Percentiles rank a stretch among this genome's conserved stretches.
Conservation (phyloP, 805 yeast species). For the Wickerhamomyces chaumierensis region DNA sequence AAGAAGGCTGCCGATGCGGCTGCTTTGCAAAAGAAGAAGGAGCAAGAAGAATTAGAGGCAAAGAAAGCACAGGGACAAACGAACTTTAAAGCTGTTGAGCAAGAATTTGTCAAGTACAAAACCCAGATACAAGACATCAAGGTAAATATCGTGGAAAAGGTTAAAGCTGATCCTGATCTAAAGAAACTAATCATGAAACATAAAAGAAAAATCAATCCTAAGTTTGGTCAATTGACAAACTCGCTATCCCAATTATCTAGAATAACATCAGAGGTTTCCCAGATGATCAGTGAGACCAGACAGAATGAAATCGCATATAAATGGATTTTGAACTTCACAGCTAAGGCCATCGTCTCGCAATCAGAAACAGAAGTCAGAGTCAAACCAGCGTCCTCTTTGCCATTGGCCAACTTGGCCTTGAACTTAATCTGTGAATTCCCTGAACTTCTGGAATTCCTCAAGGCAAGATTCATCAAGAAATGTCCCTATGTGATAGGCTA, state of each 20-base stretch:
- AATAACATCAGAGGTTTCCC: constrained; percentile 39
- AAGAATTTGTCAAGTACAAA: constrained; percentile 35
- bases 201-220: constrained; percentile 73
- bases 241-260: constrained; percentile 45
- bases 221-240: constrained; percentile 84
- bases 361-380: constrained; percentile 89
- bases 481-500: constrained; percentile 86
- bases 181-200: constrained; percentile 46
- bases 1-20: constrained; percentile 8
- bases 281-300: constrained; percentile 37
- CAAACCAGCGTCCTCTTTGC: constrained; percentile 64
- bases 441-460: constrained; percentile 26
- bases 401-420: constrained; percentile 59
- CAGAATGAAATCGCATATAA: constrained; percentile 40
- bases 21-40: constrained; percentile 8
- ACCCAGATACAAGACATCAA: constrained; percentile 49
- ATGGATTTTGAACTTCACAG: constrained; percentile 73
- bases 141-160: constrained; percentile 40
- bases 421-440: constrained; percentile 39
- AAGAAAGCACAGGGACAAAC: constrained; percentile 22
- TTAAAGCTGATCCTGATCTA: constrained; percentile 38
- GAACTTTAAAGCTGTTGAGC: constrained; percentile 27
- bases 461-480: constrained; percentile 81
- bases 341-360: constrained; percentile 81
- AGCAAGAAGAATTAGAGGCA: constrained; percentile 10